Base-by-base conservation (phyloP, 495 filamentous ascomycete genomes). In the Daldinia caldariorum region DNA sequence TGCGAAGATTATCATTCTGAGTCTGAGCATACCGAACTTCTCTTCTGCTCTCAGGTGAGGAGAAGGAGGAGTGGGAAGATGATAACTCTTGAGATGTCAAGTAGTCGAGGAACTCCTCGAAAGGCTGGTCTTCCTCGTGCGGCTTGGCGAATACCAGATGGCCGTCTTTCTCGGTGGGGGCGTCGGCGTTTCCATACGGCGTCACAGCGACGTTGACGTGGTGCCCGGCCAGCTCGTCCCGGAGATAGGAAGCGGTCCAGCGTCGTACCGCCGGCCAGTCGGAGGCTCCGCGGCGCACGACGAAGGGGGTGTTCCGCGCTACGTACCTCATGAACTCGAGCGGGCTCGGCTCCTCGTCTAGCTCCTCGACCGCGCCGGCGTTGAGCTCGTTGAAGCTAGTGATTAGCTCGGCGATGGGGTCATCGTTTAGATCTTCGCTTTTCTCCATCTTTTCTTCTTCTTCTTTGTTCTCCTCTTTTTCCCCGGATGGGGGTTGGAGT, bases 321-420 rank as follows among this genome's bases (percentile, higher is more conserved):
- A 91, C 89, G 77, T 86, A 88, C 65, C 88, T 83, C 85, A 92
- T 87, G 74, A 93, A 93, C 72, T 92, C 88, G 7, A 93, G 82
- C 0, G 91, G 83, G 37, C 85, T 90, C 1, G 91, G 91, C 39
- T 86, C 82, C 34, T 86, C 81, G n/a, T 79, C 38, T 4, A 92
- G 79, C 54, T 86, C 84, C 50, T 88, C 83, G 50, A 93, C 82
- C 20, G 60, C 58, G 20, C 79, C 63, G 41, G 79, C 72, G 74
- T 93, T 93, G 49, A 93, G 82, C 62, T 91, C 89, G 69, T 90
- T 83, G 79, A 92, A 93, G 39, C 81, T 84, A 1, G 76, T 81
- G 59, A 93, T 82, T 31, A 92, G 82, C 56, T 87, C 86, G 55
- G 72, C 73, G 55, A 89, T 77, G 10, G 83, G 72, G 50, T 82